These are phyloP conservation scores for Phallus indusiatus DNA, from an alignment of 768 basidiomycete genomes.

Conservation along the genomic window DNA sequence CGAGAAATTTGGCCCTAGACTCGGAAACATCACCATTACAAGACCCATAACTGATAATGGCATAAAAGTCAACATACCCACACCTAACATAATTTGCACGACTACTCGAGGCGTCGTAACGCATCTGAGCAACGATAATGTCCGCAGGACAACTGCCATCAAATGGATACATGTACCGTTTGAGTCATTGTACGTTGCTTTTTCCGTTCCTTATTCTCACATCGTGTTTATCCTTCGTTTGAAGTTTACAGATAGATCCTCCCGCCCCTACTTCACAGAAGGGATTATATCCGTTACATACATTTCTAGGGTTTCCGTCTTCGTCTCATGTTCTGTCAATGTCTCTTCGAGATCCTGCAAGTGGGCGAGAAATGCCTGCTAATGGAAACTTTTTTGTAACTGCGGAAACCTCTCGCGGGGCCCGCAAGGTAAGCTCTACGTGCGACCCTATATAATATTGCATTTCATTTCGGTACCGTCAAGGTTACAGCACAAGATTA, in stretches of 20 bases:
- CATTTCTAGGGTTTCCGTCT: conserved; percentile 48
- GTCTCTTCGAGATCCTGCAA: conserved; percentile 55
- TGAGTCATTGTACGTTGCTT: conserved; percentile 56
- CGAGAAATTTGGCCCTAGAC: neutral
- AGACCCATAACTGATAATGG: conserved; percentile 6
- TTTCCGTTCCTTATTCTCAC: conserved; percentile 16
- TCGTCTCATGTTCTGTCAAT: conserved; percentile 45
- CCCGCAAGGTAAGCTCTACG: conserved; percentile 46
- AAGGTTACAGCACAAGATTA: conserved; percentile 52
- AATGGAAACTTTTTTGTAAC: conserved; percentile 53
- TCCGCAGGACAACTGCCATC: conserved; percentile 35
- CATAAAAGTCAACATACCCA: conserved; percentile 32
- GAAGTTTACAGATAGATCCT: conserved; percentile 54
- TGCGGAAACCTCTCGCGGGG: conserved; percentile 55
- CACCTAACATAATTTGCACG: conserved; percentile 50
- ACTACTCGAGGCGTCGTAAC: conserved; percentile 70
- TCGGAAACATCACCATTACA: neutral
- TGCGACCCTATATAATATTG: neutral
- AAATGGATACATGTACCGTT: conserved; percentile 65
- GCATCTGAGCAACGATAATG: conserved; percentile 62
- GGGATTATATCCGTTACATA: conserved; percentile 48
- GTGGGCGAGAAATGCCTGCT: conserved; percentile 59
- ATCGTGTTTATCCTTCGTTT: neutral
- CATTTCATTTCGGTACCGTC: neutral
- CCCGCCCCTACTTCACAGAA: conserved; percentile 56